Conservation (phyloP, 2,329 filamentous ascomycete species). For the Phoma sp. region DNA sequence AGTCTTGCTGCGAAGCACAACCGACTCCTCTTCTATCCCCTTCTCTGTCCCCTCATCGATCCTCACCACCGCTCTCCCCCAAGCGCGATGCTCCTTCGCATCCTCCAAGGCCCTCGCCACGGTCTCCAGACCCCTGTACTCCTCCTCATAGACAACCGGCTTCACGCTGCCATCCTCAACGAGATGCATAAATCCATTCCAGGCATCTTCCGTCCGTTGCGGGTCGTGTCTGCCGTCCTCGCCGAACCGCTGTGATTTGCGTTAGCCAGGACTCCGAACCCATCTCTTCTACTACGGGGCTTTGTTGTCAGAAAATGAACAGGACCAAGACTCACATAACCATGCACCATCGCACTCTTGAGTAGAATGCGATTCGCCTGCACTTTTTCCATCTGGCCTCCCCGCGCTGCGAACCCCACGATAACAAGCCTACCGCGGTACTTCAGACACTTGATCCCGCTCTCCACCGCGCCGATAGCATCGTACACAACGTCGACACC, state of each 20-base stretch:
- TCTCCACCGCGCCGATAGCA: conserved; percentile 62
- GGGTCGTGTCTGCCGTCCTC: conserved; percentile 61
- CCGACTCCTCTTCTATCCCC: background rate
- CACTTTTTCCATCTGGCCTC: conserved; percentile 57
- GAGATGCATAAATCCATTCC: conserved; percentile 58
- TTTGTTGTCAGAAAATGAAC: too few relatives aligned
- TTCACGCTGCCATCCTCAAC: conserved; percentile 56
- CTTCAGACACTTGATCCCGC: conserved; percentile 60
- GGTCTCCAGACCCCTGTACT: conserved; percentile 58
- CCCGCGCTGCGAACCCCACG: conserved; percentile 63
- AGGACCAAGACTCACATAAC: conserved; percentile 26
- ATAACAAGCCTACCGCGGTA: conserved; percentile 62
- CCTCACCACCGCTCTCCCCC: conserved; percentile 63
- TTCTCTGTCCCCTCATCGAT: conserved; percentile 40
- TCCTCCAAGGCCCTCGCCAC: conserved; percentile 60
- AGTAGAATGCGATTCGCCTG: conserved; percentile 31
- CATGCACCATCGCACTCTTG: conserved; percentile 33
- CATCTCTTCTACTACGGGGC: too few relatives aligned
- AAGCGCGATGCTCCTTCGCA: conserved; percentile 57
- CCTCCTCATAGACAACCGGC: conserved; percentile 57
- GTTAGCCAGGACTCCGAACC: too few relatives aligned
- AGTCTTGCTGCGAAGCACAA: too few relatives aligned
- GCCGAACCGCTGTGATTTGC: conserved; percentile 56
- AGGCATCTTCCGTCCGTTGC: conserved; percentile 55
- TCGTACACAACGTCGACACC: conserved; percentile 66